phyloP scores from a whole-genome alignment of 208 protist genomes.

The Leishmania guyanensis region DNA sequence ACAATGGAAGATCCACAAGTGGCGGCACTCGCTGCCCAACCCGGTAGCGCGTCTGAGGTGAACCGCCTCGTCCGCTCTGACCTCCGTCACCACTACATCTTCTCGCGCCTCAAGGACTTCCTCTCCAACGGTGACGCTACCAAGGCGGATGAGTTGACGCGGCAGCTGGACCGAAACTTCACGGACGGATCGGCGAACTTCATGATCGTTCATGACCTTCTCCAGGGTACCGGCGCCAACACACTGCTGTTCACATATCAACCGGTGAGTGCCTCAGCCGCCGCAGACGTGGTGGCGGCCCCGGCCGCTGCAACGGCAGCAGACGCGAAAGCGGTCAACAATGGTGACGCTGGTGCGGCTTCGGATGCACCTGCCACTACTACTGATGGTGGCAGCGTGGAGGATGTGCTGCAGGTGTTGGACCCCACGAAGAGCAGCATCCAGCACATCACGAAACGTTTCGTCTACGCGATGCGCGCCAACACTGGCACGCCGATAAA shows the following conservation, averaged over 20 bases:
- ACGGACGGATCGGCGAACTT: constrained; percentile 85
- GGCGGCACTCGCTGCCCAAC: not conserved
- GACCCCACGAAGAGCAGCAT: constrained; percentile 66
- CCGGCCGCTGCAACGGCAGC: not conserved
- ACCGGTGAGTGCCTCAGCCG: constrained; percentile 23
- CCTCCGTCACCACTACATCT: constrained; percentile 85
- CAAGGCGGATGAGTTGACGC: constrained; percentile 60
- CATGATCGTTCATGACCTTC: constrained; percentile 84
- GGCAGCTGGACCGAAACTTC: constrained; percentile 76
- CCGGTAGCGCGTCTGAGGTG: constrained; percentile 17
- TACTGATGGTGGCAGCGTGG: constrained; percentile 9
- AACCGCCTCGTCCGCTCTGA: constrained; percentile 60
- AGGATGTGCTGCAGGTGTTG: constrained; percentile 75
- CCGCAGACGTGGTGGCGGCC: constrained; percentile 6
- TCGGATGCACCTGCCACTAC: constrained; percentile 13
- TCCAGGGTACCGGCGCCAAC: constrained; percentile 77
- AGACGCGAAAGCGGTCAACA: constrained; percentile 15
- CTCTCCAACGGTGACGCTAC: constrained; percentile 76
- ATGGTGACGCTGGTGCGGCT: not conserved
- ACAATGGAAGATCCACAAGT: constrained; percentile 18
- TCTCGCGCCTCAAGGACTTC: constrained; percentile 88
- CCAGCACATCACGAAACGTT: constrained; percentile 71
- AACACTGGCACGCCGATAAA: constrained; percentile 65
- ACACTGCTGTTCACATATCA: constrained; percentile 90
- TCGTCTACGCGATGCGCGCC: constrained; percentile 79